Conservation (phyloP, 495 filamentous ascomycete species). For the Trichoderma reesei region DNA sequence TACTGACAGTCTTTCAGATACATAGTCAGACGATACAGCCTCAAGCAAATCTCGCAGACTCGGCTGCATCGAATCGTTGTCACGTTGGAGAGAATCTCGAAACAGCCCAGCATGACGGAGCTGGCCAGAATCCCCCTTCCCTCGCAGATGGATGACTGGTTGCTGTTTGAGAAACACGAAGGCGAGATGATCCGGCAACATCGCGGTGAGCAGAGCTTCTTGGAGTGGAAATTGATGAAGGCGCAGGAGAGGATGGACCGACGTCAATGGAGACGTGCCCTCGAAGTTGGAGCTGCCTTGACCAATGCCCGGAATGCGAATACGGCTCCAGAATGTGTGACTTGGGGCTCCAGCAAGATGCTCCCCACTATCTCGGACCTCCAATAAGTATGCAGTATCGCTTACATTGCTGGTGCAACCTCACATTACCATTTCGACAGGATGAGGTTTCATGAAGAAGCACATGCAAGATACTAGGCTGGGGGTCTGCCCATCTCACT, state of each 20-base stretch:
- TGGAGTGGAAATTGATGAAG: constrained; percentile 21
- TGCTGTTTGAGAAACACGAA: constrained; percentile 29
- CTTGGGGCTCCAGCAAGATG: neutral
- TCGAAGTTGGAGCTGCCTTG: constrained; percentile 2
- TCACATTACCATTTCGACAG: neutral
- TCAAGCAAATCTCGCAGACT: constrained; percentile 21
- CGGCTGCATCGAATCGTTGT: constrained; percentile 26
- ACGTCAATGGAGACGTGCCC: constrained; percentile 20
- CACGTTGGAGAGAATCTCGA: constrained; percentile 23
- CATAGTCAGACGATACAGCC: constrained; percentile 28
- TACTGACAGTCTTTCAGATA: constrained; percentile 18
- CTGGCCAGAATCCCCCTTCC: constrained; percentile 29
- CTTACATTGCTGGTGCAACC: neutral
- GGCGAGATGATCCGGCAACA: constrained; percentile 22
- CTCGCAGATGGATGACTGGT: constrained; percentile 40
- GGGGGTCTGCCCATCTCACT: neutral
- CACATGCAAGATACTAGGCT: neutral
- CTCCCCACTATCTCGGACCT: neutral
- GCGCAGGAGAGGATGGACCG: constrained; percentile 20
- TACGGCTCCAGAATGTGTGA: constrained; percentile 1
- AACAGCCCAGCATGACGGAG: constrained; percentile 22
- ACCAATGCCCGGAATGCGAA: neutral
- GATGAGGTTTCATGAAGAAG: neutral
- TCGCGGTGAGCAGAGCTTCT: constrained; percentile 18
- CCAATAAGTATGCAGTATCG: neutral